Base-by-base conservation (phyloP, 192 early-diverging fungal genomes). In the Umbelopsis ramanniana region DNA sequence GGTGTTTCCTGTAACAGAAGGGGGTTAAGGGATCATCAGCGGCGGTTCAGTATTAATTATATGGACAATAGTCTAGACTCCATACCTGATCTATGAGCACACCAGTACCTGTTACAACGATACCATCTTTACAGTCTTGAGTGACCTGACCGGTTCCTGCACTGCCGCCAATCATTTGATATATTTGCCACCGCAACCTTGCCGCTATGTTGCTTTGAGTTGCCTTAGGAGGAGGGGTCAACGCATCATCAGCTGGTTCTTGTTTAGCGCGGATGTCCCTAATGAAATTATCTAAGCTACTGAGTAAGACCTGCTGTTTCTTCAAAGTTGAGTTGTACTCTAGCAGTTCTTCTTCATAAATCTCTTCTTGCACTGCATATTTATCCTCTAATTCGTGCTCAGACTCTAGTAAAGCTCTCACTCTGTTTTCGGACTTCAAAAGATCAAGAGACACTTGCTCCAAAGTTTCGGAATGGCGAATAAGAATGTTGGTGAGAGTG, bases 121-220 rank as follows among this genome's bases (percentile, higher is more conserved):
- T 45, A 40, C 72, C 74, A 24, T 67, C 37, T 5, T 66, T 52
- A 50, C 46, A 35, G 35, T 48, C 52, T 45, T 76, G 21, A 52
- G 69, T 72, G 19, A 76, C 67, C 54, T 76, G 75, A 6, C 75
- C 75, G 24, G 75, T 76, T 38, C 75, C 75, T n/a, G 71, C 71
- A 52, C 67, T 67, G 19, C 67, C 75, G 43, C 75, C 75, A 22
- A 76, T 67, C 17, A 67, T 57, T 70, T 72, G 72, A 14, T 63
- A 67, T 38, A 76, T 54, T 68, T 76, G 52, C 70, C 71, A 76
- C 26, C 71, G 23, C 54, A 76, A 57, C 24, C 55, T 69, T 29
- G 68, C 50, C 5, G 68, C 43, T 21, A 68, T 3, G 23, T 68
- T 71, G 26, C 43, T 29, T 46, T 40, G 53, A 43, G 40, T 43